A percentile compares a stretch with the other conserved stretches of the same genome.
These are phyloP conservation scores for Populus hybrid DNA, from an alignment of 441 rosid species.

Conservation along the genomic window DNA sequence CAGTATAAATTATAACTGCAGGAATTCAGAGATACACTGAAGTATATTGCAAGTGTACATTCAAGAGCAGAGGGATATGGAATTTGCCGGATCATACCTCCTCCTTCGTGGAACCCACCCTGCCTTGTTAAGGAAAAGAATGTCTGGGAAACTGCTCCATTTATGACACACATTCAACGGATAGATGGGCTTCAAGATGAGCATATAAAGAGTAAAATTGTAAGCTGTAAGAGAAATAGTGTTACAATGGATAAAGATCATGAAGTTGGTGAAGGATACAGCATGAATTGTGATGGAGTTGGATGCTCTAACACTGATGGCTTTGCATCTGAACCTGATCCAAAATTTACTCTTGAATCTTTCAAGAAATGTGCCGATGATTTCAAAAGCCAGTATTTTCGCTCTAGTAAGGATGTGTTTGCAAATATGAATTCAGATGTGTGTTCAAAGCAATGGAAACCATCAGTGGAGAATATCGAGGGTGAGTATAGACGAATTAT, in stretches of 20 bases:
- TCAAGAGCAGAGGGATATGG: constrained; percentile 54
- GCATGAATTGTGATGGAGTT: constrained; percentile 22
- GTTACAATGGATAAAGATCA: constrained; percentile 16
- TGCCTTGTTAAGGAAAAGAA: constrained; percentile 43
- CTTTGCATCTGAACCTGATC: constrained; percentile 34
- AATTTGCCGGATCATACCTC: constrained; percentile 71
- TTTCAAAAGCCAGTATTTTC: constrained; percentile 42
- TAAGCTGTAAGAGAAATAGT: constrained; percentile 17
- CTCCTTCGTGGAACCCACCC: constrained; percentile 67
- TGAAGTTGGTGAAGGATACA: constrained; percentile 24
- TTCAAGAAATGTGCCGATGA: constrained; percentile 52
- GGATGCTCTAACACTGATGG: constrained; percentile 25
- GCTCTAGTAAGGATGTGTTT: constrained; percentile 18
- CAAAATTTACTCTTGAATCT: constrained; percentile 39
- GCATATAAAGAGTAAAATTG: constrained; percentile 20
- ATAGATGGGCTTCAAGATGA: constrained; percentile 39
- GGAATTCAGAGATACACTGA: constrained; percentile 63
- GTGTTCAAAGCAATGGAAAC: constrained; percentile 25
- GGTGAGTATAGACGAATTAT: constrained; percentile 54
- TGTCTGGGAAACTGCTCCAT: constrained; percentile 45
- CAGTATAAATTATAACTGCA: constrained; percentile 31
- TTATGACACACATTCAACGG: constrained; percentile 43
- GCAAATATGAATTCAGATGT: constrained; percentile 21
- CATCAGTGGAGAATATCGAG: constrained; percentile 47
- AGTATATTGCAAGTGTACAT: constrained; percentile 54